Percentiles rank a stretch among this genome's conserved stretches.
phyloP scores from a whole-genome alignment of 768 basidiomycete genomes.

The Pisolithus tinctorius region DNA sequence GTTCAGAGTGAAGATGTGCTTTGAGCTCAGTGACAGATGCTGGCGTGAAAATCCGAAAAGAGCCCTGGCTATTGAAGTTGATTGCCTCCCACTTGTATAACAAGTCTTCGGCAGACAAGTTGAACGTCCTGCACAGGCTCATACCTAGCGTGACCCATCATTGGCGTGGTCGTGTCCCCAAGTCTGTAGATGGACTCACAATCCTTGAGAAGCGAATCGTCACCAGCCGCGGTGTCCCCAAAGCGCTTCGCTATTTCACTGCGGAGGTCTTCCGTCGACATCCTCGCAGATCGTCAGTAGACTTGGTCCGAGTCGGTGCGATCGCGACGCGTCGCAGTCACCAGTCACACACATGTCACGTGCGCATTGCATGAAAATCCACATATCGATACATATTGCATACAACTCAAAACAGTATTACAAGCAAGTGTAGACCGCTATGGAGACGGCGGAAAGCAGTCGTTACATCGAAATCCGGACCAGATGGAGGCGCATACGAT shows the following conservation, averaged over 20 bases:
- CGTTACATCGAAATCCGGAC: too few relatives aligned
- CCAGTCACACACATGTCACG: background rate
- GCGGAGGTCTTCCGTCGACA: constrained; percentile 18
- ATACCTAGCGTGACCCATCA: constrained; percentile 39
- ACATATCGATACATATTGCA: background rate
- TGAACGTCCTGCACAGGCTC: constrained; percentile 58
- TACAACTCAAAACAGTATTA: background rate
- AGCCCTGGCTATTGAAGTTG: constrained; percentile 20
- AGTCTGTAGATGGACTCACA: constrained; percentile 31
- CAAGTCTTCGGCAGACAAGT: constrained; percentile 44
- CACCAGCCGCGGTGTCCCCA: constrained; percentile 23
- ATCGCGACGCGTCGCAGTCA: background rate
- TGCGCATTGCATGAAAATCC: background rate
- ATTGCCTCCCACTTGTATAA: constrained; percentile 67
- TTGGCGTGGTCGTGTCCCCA: background rate
- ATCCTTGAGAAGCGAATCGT: constrained; percentile 44
- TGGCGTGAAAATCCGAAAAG: constrained; percentile 43
- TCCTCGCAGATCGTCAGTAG: background rate
- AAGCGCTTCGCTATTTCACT: constrained; percentile 20
- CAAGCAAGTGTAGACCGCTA: too few relatives aligned
- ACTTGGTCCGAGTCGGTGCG: background rate
- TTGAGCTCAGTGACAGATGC: constrained; percentile 39
- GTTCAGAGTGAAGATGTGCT: constrained; percentile 38
- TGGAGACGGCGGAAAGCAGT: too few relatives aligned
- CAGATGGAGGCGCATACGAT: too few relatives aligned